A percentile compares a stretch with the other conserved stretches of the same genome.
These are phyloP conservation scores for Fonsecaea nubica DNA, from an alignment of 2,329 filamentous ascomycete genomes.

Conservation along the genomic window DNA sequence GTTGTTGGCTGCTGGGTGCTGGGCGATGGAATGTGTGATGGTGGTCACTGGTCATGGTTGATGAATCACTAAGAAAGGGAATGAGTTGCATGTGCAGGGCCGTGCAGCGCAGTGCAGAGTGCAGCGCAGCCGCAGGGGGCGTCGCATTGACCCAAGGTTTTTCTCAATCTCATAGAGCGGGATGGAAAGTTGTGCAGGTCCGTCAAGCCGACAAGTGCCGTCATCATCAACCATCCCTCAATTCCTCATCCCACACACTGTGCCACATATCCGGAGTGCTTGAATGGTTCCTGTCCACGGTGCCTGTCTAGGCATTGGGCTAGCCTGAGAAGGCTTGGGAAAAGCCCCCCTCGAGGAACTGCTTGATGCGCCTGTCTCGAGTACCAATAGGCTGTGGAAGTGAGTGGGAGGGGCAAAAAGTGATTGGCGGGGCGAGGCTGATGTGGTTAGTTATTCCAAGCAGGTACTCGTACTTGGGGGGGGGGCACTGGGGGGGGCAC, in stretches of 20 bases:
- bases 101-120: slow-evolving; percentile 1
- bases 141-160: neutral
- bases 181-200: slow-evolving; percentile 7
- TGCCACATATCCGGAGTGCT: neutral
- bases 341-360: neutral
- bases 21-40: neutral
- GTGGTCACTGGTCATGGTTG: neutral
- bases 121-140: neutral
- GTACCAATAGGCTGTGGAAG: slow-evolving; percentile 9
- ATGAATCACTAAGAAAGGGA: neutral
- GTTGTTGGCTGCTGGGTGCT: neutral
- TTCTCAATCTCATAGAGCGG: neutral
- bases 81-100: slow-evolving; percentile 14
- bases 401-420: slow-evolving; percentile 11
- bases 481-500: neutral
- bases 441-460: neutral
- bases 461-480: too few species aligned
- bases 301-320: slow-evolving; percentile 1
- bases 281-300: neutral
- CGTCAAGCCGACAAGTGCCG: slow-evolving; percentile 16
- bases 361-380: slow-evolving; percentile 2
- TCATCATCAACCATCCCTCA: slow-evolving; percentile 7
- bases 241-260: neutral
- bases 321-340: neutral
- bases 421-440: slow-evolving; percentile 23